Evolutionary conservation across 2,329 filamentous ascomycete species (phyloP), one percentile per base, ranked within the genome.

Genomic region (Periconia macrospinosa): DNA sequence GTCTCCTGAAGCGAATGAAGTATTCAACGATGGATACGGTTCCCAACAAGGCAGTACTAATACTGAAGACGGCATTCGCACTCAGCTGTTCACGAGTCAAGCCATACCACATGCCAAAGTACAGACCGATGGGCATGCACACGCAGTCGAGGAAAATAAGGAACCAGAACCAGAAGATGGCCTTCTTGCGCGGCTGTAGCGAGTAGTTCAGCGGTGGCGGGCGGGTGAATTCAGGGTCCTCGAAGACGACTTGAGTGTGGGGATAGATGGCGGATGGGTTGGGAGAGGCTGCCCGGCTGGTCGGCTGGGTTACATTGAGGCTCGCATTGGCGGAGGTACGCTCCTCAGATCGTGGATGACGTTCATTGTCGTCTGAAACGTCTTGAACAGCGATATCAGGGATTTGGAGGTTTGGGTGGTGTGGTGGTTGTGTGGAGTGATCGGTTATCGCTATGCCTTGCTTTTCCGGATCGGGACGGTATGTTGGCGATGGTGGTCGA

Each of bases 21-120:
- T 83, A 83, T 58, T 83, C 81, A 40, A 83, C 67, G 50, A 83
- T 82, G 27, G 78, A 81, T 20, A 81, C 77, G 37, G 78, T 80
- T 23, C 81, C 81, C 1, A 83, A 71, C 20, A 79, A 69, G 1
- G 77, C 80, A 1, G 81, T 83, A 58, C 81, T 81, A 58, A 83
- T 82, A 57, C 77, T 79, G 70, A 82, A 82, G 60, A 81, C 75
- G 35, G 77, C 75, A 47, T 81, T 81, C 43, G 78, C 76, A 0
- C 76, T 77, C 30, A 86, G 65, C 52, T 72, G 61, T 23, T 71
- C 69, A 27, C 69, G 56, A 56, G 76, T 72, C 10, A 82, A 81
- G 57, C 76, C 77, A 58, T 86, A 86, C 81, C 82, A 85, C 37
- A 87, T 74, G 46, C 79, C 76, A 74, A 83, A 87, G 71, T 86